Evolutionary conservation across 2,329 filamentous ascomycete genomes (phyloP).

Genomic region (Colletotrichum kahawae): DNA sequence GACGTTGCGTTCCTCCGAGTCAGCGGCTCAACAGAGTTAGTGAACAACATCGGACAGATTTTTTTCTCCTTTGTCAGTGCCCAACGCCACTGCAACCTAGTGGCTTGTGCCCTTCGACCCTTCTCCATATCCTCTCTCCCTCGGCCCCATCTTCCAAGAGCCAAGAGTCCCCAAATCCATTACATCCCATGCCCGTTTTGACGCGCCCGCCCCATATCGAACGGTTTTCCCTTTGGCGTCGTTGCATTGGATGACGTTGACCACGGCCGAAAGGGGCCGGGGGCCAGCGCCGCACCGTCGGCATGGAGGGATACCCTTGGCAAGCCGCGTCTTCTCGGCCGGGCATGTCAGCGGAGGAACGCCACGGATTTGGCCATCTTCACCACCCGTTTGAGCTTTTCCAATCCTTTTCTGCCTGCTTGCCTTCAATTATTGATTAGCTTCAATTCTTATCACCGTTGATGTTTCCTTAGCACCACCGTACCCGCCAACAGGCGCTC

Average conservation of each 20-base stretch:
- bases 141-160: not conserved
- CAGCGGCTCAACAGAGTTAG: not conserved
- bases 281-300: not conserved
- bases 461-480: not conserved
- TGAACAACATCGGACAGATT: not conserved
- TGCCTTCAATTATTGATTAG: not conserved
- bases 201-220: not conserved
- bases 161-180: not conserved
- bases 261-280: not conserved
- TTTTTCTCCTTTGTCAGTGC: not conserved
- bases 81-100: slow-evolving; percentile 1
- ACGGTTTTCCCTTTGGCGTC: not conserved
- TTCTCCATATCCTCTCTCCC: not conserved
- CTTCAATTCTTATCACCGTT: slow-evolving; percentile 3
- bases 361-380: not conserved
- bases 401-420: not conserved
- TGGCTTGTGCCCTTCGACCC: not conserved
- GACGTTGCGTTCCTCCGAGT: slow-evolving; percentile 11
- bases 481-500: not conserved
- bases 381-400: not conserved
- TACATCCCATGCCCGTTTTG: not conserved
- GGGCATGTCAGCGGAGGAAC: not conserved
- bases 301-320: slow-evolving; percentile 4
- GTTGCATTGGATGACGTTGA: slow-evolving; percentile 12
- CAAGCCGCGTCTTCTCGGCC: not conserved